Percentiles rank a stretch among this genome's conserved stretches.
Evolutionary conservation across 2,329 filamentous ascomycete species (phyloP).

Genomic region (Fusarium irregulare): DNA sequence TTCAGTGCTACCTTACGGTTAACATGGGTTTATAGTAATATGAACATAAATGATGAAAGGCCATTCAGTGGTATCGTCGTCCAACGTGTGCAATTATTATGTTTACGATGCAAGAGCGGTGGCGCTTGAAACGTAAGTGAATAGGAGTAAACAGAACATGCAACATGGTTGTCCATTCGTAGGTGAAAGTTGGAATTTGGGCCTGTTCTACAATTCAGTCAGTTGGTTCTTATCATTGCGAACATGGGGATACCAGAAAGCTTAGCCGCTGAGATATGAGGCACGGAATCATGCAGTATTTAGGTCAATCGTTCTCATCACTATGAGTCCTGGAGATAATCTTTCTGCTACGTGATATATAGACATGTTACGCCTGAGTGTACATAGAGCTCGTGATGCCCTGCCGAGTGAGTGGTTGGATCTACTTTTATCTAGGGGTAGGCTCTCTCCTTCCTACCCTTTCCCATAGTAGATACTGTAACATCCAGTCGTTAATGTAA

Average conservation of each 20-base stretch:
- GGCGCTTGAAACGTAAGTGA: not conserved
- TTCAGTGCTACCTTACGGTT: not conserved
- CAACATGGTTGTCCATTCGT: not conserved
- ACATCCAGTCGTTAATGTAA: not conserved
- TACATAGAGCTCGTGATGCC: not conserved
- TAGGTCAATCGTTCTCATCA: not conserved
- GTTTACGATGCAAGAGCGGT: not conserved
- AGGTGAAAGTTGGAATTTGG: not conserved
- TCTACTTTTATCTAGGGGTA: not conserved
- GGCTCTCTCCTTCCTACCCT: not conserved
- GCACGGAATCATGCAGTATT: not conserved
- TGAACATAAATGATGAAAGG: not conserved
- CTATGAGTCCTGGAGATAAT: not conserved
- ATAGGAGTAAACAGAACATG: not conserved
- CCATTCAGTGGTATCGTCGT: not conserved
- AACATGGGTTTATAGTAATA: not conserved
- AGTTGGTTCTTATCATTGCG: not conserved
- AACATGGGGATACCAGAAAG: not conserved
- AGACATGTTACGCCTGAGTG: not conserved
- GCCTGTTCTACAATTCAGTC: not conserved
- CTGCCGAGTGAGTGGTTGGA: not conserved
- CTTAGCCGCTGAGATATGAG: not conserved
- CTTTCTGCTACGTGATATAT: not conserved
- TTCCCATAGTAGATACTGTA: not conserved
- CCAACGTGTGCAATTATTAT: not conserved